These are phyloP conservation scores for Thalassiosira sp. DNA, from an alignment of 352 stramenopile genomes.

Conservation along the genomic window DNA sequence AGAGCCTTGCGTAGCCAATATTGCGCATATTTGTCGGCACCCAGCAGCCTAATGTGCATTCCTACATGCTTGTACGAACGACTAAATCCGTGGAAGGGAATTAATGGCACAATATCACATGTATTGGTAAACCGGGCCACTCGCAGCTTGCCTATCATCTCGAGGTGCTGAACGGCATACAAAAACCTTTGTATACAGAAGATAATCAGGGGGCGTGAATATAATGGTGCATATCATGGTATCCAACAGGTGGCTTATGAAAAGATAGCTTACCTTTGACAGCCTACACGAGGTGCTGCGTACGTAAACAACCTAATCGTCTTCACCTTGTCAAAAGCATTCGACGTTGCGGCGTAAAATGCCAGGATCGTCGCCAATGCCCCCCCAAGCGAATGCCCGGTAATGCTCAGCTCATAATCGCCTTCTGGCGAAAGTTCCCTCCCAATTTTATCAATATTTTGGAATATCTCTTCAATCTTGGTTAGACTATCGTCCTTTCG, in stretches of 20 bases:
- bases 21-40: slow-evolving; percentile 11
- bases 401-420: slow-evolving; percentile 34
- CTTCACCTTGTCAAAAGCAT: background rate
- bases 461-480: slow-evolving; percentile 41
- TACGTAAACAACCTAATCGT: slow-evolving; percentile 16
- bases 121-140: slow-evolving; percentile 17
- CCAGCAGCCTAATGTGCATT: slow-evolving; percentile 9
- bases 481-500: slow-evolving; percentile 23
- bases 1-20: slow-evolving; percentile 24
- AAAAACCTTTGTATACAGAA: background rate
- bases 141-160: slow-evolving; percentile 15
- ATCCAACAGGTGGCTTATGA: background rate
- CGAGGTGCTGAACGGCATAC: slow-evolving; percentile 21
- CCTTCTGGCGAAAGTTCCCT: slow-evolving; percentile 29
- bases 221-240: background rate
- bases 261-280: background rate
- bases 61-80: slow-evolving; percentile 18
- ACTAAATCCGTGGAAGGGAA: slow-evolving; percentile 13
- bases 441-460: slow-evolving; percentile 28
- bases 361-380: slow-evolving; percentile 27
- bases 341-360: background rate
- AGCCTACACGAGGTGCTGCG: slow-evolving; percentile 22
- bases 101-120: slow-evolving; percentile 19
- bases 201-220: background rate
- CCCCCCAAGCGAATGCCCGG: slow-evolving; percentile 29